These are phyloP conservation scores for Diaporthe sp. DNA, from an alignment of 2,329 filamentous ascomycete genomes.

Conservation along the genomic window DNA sequence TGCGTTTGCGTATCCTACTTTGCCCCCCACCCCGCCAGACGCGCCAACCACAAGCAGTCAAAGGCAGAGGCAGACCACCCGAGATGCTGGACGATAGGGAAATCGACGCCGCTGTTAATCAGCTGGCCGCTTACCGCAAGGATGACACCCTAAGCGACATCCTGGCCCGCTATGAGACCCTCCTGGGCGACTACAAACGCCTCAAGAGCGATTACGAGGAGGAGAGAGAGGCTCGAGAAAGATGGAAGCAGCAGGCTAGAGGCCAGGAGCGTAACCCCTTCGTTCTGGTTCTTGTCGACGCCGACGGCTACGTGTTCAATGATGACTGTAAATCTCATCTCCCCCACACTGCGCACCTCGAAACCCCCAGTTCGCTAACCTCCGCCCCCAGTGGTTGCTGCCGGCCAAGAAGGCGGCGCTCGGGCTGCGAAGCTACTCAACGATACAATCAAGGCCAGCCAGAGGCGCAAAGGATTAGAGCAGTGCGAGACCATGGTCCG, in stretches of 20 bases:
- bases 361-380: background rate
- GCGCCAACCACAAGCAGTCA: background rate
- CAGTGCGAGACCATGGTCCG: slow-evolving; percentile 65
- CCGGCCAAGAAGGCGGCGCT: slow-evolving; percentile 63
- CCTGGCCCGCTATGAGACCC: slow-evolving; percentile 42
- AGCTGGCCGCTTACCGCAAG: slow-evolving; percentile 46
- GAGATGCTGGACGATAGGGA: slow-evolving; percentile 43
- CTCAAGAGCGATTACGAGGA: slow-evolving; percentile 69
- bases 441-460: slow-evolving; percentile 58
- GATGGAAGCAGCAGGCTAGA: slow-evolving; percentile 63
- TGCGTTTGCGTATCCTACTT: background rate
- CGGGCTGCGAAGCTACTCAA: slow-evolving; percentile 64
- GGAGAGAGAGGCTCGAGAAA: slow-evolving; percentile 62
- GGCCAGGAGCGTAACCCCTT: slow-evolving; percentile 65
- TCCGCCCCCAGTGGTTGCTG: slow-evolving; percentile 48
- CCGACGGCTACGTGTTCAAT: slow-evolving; percentile 69
- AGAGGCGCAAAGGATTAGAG: slow-evolving; percentile 59
- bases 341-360: no score
- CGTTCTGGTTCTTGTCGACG: slow-evolving; percentile 70
- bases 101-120: slow-evolving; percentile 40
- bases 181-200: slow-evolving; percentile 64
- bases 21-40: background rate
- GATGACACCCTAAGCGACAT: slow-evolving; percentile 39
- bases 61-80: background rate
- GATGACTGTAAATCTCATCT: slow-evolving; percentile 46